phyloP scores from a whole-genome alignment of 345 rosid genomes.

The Lagerstroemia speciosa region DNA sequence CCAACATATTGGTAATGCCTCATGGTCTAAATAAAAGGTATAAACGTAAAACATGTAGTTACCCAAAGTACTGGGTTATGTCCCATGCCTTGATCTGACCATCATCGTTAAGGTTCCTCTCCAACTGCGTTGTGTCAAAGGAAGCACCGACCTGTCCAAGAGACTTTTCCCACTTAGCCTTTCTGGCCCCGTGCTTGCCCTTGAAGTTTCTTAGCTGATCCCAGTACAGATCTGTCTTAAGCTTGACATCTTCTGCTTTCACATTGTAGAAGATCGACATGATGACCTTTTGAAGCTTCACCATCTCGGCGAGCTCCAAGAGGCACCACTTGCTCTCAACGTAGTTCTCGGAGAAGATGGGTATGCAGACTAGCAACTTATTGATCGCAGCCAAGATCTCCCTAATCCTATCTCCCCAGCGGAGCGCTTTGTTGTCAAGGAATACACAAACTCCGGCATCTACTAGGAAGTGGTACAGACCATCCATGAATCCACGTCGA shows the following conservation, averaged over 20 bases:
- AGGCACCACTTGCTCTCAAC: slow-evolving; percentile 4
- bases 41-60: neutral
- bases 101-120: too few relatives aligned
- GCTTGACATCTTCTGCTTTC: neutral
- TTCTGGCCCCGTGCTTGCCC: neutral
- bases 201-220: neutral
- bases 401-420: neutral
- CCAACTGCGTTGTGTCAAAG: too few relatives aligned
- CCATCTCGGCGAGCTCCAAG: neutral
- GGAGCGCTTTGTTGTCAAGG: neutral
- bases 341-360: neutral
- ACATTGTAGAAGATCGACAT: slow-evolving; percentile 5
- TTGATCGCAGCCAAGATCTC: neutral
- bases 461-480: neutral
- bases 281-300: neutral
- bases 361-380: neutral
- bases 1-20: too few relatives aligned
- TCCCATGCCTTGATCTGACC: neutral
- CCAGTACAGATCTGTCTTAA: neutral
- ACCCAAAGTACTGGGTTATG: neutral
- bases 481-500: neutral
- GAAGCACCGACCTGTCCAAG: neutral
- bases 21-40: too few relatives aligned
- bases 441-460: neutral
- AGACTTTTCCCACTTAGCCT: neutral